Evolutionary conservation across 2,329 filamentous ascomycete genomes (phyloP).

Genomic region (Chlorencoelia australis): DNA sequence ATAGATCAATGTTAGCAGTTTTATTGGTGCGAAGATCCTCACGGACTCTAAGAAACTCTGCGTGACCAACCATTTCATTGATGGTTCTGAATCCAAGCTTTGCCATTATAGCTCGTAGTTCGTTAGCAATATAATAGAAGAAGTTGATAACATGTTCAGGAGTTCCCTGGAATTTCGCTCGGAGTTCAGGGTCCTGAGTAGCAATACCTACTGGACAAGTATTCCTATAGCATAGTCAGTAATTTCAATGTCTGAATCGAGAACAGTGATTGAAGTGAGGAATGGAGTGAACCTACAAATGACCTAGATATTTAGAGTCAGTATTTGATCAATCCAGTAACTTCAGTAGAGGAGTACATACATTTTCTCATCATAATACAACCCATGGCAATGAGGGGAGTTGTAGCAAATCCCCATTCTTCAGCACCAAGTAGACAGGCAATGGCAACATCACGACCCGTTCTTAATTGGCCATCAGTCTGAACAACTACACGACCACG

Average conservation of each 20-base stretch:
- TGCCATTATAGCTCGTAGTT: conserved; percentile 94
- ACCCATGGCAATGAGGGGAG: conserved; percentile 91
- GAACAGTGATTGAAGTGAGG: too few species aligned
- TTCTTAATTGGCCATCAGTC: conserved; percentile 89
- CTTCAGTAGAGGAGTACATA: neutral
- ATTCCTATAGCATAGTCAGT: conserved; percentile 37
- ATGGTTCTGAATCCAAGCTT: conserved; percentile 89
- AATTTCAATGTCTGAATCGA: too few species aligned
- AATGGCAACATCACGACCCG: conserved; percentile 86
- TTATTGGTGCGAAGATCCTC: conserved; percentile 83
- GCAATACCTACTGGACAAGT: conserved; percentile 89
- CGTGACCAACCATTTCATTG: conserved; percentile 95
- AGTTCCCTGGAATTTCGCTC: conserved; percentile 86
- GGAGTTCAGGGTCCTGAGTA: conserved; percentile 86
- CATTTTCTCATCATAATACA: conserved; percentile 85
- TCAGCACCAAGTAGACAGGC: conserved; percentile 94
- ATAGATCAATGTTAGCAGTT: conserved; percentile 87
- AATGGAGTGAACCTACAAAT: too few species aligned
- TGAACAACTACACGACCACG: conserved; percentile 93
- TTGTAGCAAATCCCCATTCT: conserved; percentile 94
- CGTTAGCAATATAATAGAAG: conserved; percentile 87
- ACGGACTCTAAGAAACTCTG: conserved; percentile 74
- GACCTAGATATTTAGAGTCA: too few species aligned
- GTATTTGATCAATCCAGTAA: too few species aligned
- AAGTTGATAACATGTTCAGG: conserved; percentile 98